Base-by-base conservation (phyloP, 345 rosid species). In the Salix purpurea region DNA sequence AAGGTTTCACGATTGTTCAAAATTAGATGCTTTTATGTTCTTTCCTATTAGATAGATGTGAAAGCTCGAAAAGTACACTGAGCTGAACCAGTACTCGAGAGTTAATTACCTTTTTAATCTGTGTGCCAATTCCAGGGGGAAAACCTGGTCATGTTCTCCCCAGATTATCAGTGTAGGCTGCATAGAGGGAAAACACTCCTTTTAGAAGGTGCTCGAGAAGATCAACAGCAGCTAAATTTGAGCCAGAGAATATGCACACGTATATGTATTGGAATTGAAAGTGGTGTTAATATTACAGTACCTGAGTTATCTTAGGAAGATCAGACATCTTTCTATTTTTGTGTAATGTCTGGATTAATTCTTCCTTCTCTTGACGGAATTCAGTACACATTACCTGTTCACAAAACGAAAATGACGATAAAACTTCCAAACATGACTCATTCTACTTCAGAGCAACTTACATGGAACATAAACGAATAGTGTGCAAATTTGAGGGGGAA, bases 131-230 rank as follows among this genome's bases (percentile, higher is more conserved):
- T 90, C 99, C 76, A 87, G 69, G 2, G 97, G 99, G 77, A 93
- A 95, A 13, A 95, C 84, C 76, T 81, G 87, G 82, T 95, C 99
- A 46, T 89, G 82, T 77, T 91, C 94, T 79, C 97, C 94, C 98
- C 98, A 93, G 36, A 95, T 85, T 62, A 93, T 73, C 60, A 89
- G 84, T 32, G 91, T 87, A 4, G 92, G 89, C 97, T 92, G 87
- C 87, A 84, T 42, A 69, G 61, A 32, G 54, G 71, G 52, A 62
- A 72, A 54, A 77, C 13, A 48, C 36, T 21, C 23, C 13, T 5
- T 10, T 80, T 24, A 58, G 24, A 32, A 78, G 71, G 42, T 70
- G 26, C 30, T n/a, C n/a, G 70, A 36, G 19, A 11, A 72, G 44
- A 68, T 26, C 12, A 46, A 46, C 26, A 12, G 39, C 23, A 58